These are phyloP conservation scores for Aspergillus avenaceus DNA, from an alignment of 495 filamentous ascomycete genomes.

Conservation along the genomic window DNA sequence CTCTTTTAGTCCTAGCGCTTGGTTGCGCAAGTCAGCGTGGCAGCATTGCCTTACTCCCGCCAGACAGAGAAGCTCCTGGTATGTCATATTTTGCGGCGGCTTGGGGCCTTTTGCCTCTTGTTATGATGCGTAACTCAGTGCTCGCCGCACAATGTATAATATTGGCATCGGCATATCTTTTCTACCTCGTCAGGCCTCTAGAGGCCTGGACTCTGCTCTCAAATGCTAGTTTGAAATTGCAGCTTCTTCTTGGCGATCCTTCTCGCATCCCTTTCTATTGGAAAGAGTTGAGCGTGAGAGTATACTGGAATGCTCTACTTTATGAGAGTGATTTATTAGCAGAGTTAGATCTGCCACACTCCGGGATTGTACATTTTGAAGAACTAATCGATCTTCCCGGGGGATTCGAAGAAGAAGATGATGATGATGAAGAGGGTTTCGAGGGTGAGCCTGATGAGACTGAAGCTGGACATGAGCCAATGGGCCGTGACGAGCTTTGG, in stretches of 20 bases:
- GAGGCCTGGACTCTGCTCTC: slow-evolving; percentile 80
- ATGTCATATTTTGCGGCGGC: slow-evolving; percentile 75
- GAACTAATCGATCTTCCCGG: slow-evolving; percentile 74
- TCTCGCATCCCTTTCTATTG: slow-evolving; percentile 63
- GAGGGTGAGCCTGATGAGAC: slow-evolving; percentile 8
- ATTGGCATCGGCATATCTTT: slow-evolving; percentile 72
- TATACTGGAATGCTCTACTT: slow-evolving; percentile 80
- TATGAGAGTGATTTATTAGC: slow-evolving; percentile 80
- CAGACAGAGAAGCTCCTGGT: slow-evolving; percentile 70
- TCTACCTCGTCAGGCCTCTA: slow-evolving; percentile 74
- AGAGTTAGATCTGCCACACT: slow-evolving; percentile 77
- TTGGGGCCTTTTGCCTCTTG: slow-evolving; percentile 68
- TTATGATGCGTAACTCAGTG: slow-evolving; percentile 76
- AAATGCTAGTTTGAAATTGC: slow-evolving; percentile 75
- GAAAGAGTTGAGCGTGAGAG: slow-evolving; percentile 66
- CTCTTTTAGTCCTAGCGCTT: slow-evolving; percentile 73
- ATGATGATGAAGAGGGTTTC: slow-evolving; percentile 48
- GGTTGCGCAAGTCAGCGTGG: slow-evolving; percentile 66
- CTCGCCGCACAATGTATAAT: slow-evolving; percentile 75
- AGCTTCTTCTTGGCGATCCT: slow-evolving; percentile 68
- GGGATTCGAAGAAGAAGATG: slow-evolving; percentile 60
- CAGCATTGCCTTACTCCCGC: slow-evolving; percentile 68
- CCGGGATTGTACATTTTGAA: slow-evolving; percentile 75
- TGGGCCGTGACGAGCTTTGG: slow-evolving; percentile 74
- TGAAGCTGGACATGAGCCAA: slow-evolving; percentile 15